Evolutionary conservation across 306 rosid genomes (phyloP), one percentile per base, ranked within the genome.

Genomic region (Luffa acutangula): DNA sequence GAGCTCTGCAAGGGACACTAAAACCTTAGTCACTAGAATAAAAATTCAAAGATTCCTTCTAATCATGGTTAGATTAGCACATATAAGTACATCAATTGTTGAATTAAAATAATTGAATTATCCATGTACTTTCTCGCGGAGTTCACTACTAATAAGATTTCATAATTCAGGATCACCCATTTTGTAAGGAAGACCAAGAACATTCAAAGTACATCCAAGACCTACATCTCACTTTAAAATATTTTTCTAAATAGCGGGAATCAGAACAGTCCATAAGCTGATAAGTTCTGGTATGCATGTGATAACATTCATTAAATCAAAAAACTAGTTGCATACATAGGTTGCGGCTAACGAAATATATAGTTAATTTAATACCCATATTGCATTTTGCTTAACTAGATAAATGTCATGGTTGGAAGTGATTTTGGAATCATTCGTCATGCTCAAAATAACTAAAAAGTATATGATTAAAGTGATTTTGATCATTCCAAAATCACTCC

Each of bases 1-100:
- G 99, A 93, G 89, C 97, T 96, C 98, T 92, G 93, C 89, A 83
- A 81, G 86, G 86, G 64, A 83, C 83, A 88, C 69, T 86, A 89
- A 17, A 81, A 80, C 86, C 58, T 37, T 69, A 84, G 84, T 80
- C 77, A 65, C 76, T 48, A 83, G 88, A 86, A 70, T 67, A 84
- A 78, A 75, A 53, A 83, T 57, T 64, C 80, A 79, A 85, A 84
- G 67, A 84, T 80, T 81, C 64, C 85, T 83, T 37, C 21, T 31
- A 64, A 78, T 54, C 71, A 75, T 37, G 57, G 7, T 4, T 12
- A 21, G 7, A 15, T 74, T 58, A 13, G 78, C 12, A 33, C 46
- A 33, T 7, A 10, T 31, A 49, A 33, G 57, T 13, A 72, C 43
- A 72, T 48, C 42, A 48, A 49, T 13, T 13, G 43, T 6, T 3